phyloP scores from a whole-genome alignment of 805 yeast genomes.

The Yamadazyma olivae region DNA sequence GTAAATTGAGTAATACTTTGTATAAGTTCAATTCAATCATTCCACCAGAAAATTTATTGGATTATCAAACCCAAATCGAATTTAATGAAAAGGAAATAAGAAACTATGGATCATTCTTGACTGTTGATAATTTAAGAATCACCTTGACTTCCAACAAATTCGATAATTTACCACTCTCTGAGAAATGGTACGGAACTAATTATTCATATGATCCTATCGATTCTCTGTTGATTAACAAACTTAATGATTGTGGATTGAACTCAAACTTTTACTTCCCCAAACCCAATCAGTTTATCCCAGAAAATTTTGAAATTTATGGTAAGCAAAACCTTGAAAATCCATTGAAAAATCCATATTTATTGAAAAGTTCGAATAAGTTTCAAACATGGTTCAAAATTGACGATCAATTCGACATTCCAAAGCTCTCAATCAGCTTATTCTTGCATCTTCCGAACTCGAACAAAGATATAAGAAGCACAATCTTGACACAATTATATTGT shows the following conservation, averaged over 20 bases:
- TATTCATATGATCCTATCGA: conserved; percentile 52
- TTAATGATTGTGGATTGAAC: conserved; percentile 20
- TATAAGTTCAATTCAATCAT: conserved; percentile 47
- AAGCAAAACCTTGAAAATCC: conserved; percentile 34
- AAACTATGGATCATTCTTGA: conserved; percentile 48
- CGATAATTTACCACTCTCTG: conserved; percentile 43
- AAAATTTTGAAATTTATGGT: conserved; percentile 59
- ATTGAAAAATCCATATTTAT: conserved; percentile 56
- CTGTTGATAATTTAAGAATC: conserved; percentile 58
- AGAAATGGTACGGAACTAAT: conserved; percentile 91
- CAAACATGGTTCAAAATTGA: conserved; percentile 89
- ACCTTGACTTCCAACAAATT: conserved; percentile 52
- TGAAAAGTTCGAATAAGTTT: conserved; percentile 47
- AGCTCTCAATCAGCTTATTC: conserved; percentile 65
- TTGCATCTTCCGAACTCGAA: conserved; percentile 65
- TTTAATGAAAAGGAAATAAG: conserved; percentile 55
- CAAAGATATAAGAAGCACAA: conserved; percentile 54
- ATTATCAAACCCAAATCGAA: conserved; percentile 52
- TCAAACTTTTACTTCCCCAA: conserved; percentile 56
- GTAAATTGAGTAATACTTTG: conserved; percentile 58
- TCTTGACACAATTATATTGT: conserved; percentile 58
- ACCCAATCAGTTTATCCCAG: conserved; percentile 79
- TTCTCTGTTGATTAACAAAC: conserved; percentile 31
- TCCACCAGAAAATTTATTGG: conserved; percentile 65
- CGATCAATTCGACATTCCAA: conserved; percentile 85